Evolutionary conservation across 441 rosid species (phyloP).

Genomic region (Isatis lusitanica): DNA sequence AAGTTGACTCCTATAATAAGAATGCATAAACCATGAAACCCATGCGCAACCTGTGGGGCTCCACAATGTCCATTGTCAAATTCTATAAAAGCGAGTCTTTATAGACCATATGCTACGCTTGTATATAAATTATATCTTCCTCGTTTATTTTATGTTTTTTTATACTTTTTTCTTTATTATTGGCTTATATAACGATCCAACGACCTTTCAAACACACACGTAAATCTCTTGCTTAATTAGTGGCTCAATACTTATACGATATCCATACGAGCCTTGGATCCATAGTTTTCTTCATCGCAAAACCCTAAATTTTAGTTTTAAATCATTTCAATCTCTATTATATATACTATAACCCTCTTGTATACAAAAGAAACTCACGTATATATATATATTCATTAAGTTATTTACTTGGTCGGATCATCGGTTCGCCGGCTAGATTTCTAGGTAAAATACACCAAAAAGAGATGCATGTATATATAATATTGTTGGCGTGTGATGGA

Average conservation of each 20-base stretch:
- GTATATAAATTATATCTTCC: neutral
- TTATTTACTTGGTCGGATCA: conserved; percentile 16
- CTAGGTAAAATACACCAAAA: conserved; percentile 3
- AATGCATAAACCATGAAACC: conserved; percentile 1
- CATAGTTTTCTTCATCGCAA: neutral
- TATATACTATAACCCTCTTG: neutral
- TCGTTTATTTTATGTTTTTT: neutral
- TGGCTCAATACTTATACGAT: neutral
- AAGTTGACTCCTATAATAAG: neutral
- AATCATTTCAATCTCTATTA: neutral
- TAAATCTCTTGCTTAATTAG: neutral
- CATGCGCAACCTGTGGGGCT: conserved; percentile 25
- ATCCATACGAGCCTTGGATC: neutral
- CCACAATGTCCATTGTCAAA: conserved; percentile 10
- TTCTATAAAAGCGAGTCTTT: neutral
- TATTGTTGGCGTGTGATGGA: conserved; percentile 29
- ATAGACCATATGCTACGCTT: neutral
- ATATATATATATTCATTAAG: neutral
- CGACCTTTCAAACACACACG: conserved; percentile 3
- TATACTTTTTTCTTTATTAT: neutral
- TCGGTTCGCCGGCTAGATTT: conserved; percentile 4
- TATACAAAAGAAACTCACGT: neutral
- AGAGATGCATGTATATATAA: neutral
- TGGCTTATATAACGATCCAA: neutral
- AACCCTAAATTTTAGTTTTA: neutral